A percentile compares a stretch with the other conserved stretches of the same genome.
Conservation (phyloP, 2,329 filamentous ascomycete species). For the Stemphylium vesicarium region DNA sequence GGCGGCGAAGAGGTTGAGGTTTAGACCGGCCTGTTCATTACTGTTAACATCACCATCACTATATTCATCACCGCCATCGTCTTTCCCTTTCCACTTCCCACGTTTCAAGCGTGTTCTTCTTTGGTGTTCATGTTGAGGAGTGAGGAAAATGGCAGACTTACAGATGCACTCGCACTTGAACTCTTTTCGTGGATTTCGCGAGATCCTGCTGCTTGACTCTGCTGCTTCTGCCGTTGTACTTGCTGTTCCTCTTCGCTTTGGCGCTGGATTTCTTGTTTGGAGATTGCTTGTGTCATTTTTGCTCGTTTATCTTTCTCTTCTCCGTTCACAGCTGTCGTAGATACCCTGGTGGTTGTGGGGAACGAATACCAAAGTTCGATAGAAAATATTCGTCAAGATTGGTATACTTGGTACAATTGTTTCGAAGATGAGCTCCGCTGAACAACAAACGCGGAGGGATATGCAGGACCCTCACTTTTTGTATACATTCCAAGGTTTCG, state of each 20-base stretch:
- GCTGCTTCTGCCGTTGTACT: conserved; percentile 27
- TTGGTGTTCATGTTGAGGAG: neutral
- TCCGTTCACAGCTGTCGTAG: no score
- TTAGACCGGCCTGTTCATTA: conserved; percentile 32
- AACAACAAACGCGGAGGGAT: no score
- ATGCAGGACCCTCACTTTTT: neutral
- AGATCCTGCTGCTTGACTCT: conserved; percentile 26
- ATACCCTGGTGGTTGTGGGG: no score
- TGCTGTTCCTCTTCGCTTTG: conserved; percentile 25
- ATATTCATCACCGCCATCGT: no score
- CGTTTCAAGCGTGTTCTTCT: no score
- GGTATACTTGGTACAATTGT: no score
- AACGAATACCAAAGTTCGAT: no score
- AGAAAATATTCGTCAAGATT: no score
- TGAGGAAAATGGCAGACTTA: conserved; percentile 11
- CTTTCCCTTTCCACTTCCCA: no score
- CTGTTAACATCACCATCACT: no score
- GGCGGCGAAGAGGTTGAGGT: conserved; percentile 46
- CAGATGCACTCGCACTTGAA: conserved; percentile 41
- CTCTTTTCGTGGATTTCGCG: conserved; percentile 40
- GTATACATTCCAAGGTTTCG: neutral
- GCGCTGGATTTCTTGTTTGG: conserved; percentile 21
- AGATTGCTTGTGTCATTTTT: conserved; percentile 30
- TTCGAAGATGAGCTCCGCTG: no score
- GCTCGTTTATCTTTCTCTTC: no score